Percentiles rank a stretch among this genome's conserved stretches.
phyloP scores from a whole-genome alignment of 1,284 basidiomycete genomes.

The Ustilago bromivora region DNA sequence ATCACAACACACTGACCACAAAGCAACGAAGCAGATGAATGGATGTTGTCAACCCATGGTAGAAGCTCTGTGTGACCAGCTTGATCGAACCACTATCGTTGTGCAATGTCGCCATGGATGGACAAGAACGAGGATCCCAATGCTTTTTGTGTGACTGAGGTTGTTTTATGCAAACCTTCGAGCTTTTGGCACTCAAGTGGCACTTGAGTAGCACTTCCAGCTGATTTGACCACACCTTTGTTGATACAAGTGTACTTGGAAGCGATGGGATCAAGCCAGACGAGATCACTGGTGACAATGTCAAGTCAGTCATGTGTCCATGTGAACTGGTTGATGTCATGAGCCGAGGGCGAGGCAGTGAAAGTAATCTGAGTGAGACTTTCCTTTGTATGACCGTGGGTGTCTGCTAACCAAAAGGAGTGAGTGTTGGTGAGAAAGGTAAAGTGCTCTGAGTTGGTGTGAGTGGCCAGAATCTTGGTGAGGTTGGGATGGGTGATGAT shows the following conservation, averaged over 20 bases:
- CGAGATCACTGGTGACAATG: constrained; percentile 88
- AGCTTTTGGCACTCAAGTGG: too few relatives aligned
- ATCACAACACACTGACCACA: too few relatives aligned
- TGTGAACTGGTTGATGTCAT: constrained; percentile 84
- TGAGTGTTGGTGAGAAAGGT: constrained; percentile 60
- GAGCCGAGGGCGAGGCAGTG: constrained; percentile 79
- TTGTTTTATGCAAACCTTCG: too few relatives aligned
- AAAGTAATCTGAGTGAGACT: constrained; percentile 87
- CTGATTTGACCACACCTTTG: constrained; percentile 77
- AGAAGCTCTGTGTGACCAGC: too few relatives aligned
- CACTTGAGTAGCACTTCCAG: too few relatives aligned
- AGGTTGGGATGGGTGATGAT: constrained; percentile 83
- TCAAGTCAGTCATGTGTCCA: constrained; percentile 83
- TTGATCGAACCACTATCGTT: too few relatives aligned
- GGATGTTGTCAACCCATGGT: too few relatives aligned
- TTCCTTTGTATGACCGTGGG: constrained; percentile 57
- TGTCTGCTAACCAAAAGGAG: constrained; percentile 59
- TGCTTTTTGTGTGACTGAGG: too few relatives aligned
- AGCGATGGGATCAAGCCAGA: constrained; percentile 81
- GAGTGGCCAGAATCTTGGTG: constrained; percentile 75
- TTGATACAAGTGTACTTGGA: constrained; percentile 89
- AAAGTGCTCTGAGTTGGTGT: constrained; percentile 75
- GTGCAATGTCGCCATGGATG: too few relatives aligned
- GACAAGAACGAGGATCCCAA: too few relatives aligned
- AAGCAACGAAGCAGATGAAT: too few relatives aligned